phyloP scores from a whole-genome alignment of 805 yeast genomes.

The Saccharomycopsis oosterbeekiorum region DNA sequence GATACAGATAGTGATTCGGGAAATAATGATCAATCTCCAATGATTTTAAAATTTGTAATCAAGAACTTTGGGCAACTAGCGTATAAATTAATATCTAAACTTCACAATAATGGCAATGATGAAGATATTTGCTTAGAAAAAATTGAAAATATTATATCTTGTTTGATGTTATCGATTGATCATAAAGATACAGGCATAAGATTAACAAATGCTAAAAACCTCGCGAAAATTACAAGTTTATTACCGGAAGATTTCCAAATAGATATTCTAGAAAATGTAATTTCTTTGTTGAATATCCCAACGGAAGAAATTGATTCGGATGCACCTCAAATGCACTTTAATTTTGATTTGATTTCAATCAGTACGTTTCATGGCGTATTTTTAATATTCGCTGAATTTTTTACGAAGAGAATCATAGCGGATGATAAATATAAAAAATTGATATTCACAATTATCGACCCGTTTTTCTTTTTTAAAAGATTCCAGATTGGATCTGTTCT shows the following conservation, averaged over 20 bases:
- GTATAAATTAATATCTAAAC: constrained; percentile 15
- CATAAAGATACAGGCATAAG: constrained; percentile 47
- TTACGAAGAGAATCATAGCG: constrained; percentile 22
- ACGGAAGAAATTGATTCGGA: constrained; percentile 6
- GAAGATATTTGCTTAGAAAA: constrained; percentile 25
- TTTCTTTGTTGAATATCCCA: constrained; percentile 19
- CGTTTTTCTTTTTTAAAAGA: constrained; percentile 45
- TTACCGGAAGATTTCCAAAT: constrained; percentile 29
- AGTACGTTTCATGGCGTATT: constrained; percentile 48
- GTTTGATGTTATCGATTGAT: constrained; percentile 36
- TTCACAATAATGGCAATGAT: constrained; percentile 10
- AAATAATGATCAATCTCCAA: constrained; percentile 1
- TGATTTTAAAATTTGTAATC: constrained; percentile 16
- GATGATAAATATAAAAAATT: constrained; percentile 26
- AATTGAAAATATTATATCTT: constrained; percentile 41
- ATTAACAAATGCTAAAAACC: constrained; percentile 55
- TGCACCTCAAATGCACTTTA: constrained; percentile 19
- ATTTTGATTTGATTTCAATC: constrained; percentile 29
- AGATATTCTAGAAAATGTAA: constrained; percentile 28
- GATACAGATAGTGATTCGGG: not conserved
- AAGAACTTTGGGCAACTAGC: constrained; percentile 23
- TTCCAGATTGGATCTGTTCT: constrained; percentile 35
- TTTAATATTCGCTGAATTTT: constrained; percentile 45
- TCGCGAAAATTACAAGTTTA: constrained; percentile 37
- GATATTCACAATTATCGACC: constrained; percentile 19